phyloP scores from a whole-genome alignment of 805 yeast genomes.

The Wickerhamiella qilinensis region DNA sequence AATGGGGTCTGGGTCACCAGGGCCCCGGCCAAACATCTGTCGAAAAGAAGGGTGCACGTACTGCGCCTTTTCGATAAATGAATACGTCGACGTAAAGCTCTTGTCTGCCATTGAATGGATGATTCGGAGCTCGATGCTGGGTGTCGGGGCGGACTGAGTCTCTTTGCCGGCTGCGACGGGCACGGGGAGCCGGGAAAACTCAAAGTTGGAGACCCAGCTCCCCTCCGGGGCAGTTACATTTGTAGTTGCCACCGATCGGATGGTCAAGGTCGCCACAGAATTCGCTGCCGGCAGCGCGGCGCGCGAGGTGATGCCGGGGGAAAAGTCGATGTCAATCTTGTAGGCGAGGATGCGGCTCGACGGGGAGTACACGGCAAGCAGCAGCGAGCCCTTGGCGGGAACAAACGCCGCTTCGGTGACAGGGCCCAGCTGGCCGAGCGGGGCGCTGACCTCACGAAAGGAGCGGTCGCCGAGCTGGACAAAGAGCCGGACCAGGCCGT shows the following conservation, averaged over 20 bases:
- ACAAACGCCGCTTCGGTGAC: constrained; percentile 17
- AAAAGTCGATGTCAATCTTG: constrained; percentile 15
- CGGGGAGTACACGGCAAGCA: constrained; percentile 18
- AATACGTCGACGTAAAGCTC: background rate
- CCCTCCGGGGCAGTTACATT: constrained; percentile 1
- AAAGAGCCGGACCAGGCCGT: constrained; percentile 44
- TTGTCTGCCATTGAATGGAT: background rate
- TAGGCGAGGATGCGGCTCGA: constrained; percentile 11
- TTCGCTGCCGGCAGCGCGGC: background rate
- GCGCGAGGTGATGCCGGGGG: background rate
- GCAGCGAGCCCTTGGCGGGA: constrained; percentile 14
- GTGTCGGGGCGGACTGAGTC: background rate
- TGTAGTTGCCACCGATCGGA: constrained; percentile 3
- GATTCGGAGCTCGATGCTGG: background rate
- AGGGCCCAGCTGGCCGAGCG: constrained; percentile 12
- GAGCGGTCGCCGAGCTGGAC: constrained; percentile 28
- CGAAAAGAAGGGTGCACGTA: constrained; percentile 5
- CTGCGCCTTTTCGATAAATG: background rate
- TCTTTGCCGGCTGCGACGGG: background rate
- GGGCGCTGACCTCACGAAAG: constrained; percentile 13
- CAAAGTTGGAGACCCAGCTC: constrained; percentile 2
- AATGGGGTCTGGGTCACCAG: constrained; percentile 2
- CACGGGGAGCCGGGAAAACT: constrained; percentile 4
- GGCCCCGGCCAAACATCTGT: background rate
- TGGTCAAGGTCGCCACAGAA: background rate